phyloP scores from a whole-genome alignment of 768 basidiomycete species.

The Trametes meyenii region DNA sequence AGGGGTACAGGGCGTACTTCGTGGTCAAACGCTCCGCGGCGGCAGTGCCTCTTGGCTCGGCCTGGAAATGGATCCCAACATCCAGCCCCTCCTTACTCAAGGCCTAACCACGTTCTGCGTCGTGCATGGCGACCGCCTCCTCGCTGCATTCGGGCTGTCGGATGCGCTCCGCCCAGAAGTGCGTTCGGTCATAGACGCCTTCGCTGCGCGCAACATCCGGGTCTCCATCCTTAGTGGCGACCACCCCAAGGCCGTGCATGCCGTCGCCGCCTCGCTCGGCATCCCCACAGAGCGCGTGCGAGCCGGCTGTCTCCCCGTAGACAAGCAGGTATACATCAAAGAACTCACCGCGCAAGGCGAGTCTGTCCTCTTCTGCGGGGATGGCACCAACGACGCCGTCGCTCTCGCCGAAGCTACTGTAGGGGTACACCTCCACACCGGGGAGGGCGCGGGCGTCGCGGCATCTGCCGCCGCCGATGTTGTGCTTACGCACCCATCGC shows the following conservation, averaged over 20 bases:
- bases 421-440: conserved; percentile 40
- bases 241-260: conserved; percentile 44
- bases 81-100: conserved; percentile 39
- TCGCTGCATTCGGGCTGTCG: conserved; percentile 43
- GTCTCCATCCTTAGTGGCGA: conserved; percentile 57
- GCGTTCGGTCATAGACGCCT: conserved; percentile 36
- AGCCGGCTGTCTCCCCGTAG: conserved; percentile 49
- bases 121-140: conserved; percentile 30
- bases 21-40: conserved; percentile 38
- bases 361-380: conserved; percentile 48
- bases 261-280: conserved; percentile 44
- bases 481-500: conserved; percentile 42
- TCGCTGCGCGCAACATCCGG: conserved; percentile 39
- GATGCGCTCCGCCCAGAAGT: conserved; percentile 52
- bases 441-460: conserved; percentile 42
- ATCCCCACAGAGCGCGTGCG: conserved; percentile 40
- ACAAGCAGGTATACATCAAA: conserved; percentile 43
- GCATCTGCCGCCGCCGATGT: conserved; percentile 49
- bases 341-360: conserved; percentile 31
- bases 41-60: conserved; percentile 42
- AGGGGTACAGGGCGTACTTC: conserved; percentile 39
- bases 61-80: conserved; percentile 30
- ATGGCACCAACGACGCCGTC: conserved; percentile 58
- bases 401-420: conserved; percentile 56
- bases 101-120: conserved; percentile 50